These are phyloP conservation scores for Cyberlindnera mississippiensis DNA, from an alignment of 805 yeast species.

Conservation along the genomic window DNA sequence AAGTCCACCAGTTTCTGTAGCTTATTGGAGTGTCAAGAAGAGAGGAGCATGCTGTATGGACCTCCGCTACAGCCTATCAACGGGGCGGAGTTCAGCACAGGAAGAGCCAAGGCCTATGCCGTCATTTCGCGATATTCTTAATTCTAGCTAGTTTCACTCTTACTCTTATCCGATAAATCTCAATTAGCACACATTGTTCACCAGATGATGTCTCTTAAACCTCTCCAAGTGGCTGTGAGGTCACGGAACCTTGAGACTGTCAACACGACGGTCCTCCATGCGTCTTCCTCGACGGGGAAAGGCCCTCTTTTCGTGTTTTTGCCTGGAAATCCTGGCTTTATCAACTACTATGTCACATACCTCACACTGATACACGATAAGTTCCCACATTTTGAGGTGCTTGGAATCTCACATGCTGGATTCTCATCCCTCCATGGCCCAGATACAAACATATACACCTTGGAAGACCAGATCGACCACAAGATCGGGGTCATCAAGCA, in stretches of 20 bases:
- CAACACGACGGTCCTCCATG: constrained; percentile 13
- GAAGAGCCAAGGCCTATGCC: too few relatives aligned
- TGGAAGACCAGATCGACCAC: constrained; percentile 57
- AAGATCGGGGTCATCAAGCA: constrained; percentile 47
- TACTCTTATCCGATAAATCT: not conserved
- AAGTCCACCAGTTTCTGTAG: too few relatives aligned
- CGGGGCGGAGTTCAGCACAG: too few relatives aligned
- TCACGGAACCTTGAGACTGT: not conserved
- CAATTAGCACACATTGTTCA: too few relatives aligned
- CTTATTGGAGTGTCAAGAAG: too few relatives aligned
- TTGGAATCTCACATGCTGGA: constrained; percentile 67
- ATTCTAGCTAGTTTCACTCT: not conserved
- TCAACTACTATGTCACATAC: constrained; percentile 59
- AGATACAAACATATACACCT: constrained; percentile 30
- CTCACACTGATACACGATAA: constrained; percentile 38
- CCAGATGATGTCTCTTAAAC: constrained; percentile 5
- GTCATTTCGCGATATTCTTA: too few relatives aligned
- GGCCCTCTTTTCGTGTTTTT: constrained; percentile 49
- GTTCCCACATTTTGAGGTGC: constrained; percentile 45
- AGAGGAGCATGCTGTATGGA: too few relatives aligned
- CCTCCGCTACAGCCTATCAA: too few relatives aligned
- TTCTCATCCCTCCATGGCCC: constrained; percentile 28
- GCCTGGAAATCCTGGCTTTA: constrained; percentile 78
- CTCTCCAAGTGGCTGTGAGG: constrained; percentile 2
- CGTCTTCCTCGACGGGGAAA: not conserved